Base-by-base conservation (phyloP, 2,329 filamentous ascomycete genomes). In the Apiospora kogelbergensis region DNA sequence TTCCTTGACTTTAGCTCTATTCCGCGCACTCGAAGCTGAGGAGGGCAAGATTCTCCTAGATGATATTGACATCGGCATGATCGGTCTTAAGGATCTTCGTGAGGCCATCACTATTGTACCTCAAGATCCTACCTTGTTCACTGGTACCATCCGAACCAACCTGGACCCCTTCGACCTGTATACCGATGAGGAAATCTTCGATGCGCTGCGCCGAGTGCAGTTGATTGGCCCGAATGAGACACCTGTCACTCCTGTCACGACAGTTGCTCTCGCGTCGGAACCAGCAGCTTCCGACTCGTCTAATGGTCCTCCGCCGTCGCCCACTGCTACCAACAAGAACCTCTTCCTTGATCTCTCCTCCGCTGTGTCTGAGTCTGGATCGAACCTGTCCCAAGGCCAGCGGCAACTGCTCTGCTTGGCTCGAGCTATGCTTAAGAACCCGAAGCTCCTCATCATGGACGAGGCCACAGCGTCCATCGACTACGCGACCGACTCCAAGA, bases 391-490 rank as follows among this genome's bases (percentile, higher is more conserved):
- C 0, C 96, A 99, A 80, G 96, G 96, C 63, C 96, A 99, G 79
- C 90, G 96, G 9, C 96, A 99, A 80, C 90, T 99, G 11, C 85
- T 99, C 68, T 99, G 96, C 78, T 89, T 99, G 11, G 96, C 95
- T 0, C 91, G 96, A 68, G 96, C 96, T 0, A 89, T 99, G 73
- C 91, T 99, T 72, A 98, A 97, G 81, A 89, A 89, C 42, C 95
- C 96, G 0, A 95, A 93, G 72, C 94, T 99, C 1, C 85, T 99
- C n/a, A 91, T 99, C 77, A 98, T 99, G 96, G 96, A 99, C 80
- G 96, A 99, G 84, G 96, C 96, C 0, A 99, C 96, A 0, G 96
- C 96, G 0, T 97, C 93, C 0, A 98, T 99, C 76, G 96, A 99
- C 82, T 98, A 98, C 81, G 92, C 91, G 6, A 99, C 96, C 1